Evolutionary conservation across 108 stramenopile species (phyloP), one percentile per base, ranked within the genome.

Genomic region (Cyclotella baltica): DNA sequence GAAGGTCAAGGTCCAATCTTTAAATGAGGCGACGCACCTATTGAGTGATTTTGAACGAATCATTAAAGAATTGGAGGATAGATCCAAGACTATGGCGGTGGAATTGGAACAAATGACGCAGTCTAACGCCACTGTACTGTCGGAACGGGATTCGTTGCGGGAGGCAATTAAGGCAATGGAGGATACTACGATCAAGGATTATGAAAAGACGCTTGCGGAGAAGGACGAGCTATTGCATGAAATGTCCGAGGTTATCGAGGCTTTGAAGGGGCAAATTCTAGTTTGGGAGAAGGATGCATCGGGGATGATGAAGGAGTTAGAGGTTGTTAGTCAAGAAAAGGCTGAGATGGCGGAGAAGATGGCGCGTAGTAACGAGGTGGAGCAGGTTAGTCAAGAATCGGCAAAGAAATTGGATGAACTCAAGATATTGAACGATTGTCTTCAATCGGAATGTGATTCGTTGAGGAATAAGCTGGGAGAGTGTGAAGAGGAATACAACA

Each of bases 401-500:
- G 30, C 59, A 30, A 30, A 61, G 20, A 3, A 75, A 43, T 50
- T 40, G 5, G 38, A 48, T 23, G 57, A 62, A 31, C 47, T 53
- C 29, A 31, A 20, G 23, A 48, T 15, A 13, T 47, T 47, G n/a
- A 48, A 72, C 40, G 31, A 61, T 36, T 53, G 58, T 18, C 59
- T 70, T 22, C 68, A 77, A 53, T 22, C 61, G 4, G 73, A 73
- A 52, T 35, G 48, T n/a, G 62, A 64, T 2, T 59, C 73, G 3
- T 52, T 73, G 33, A 73, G 58, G n/a, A 57, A 67, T 18, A 35
- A 69, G 38, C n/a, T 69, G 0, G 27, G 33, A 0, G 51, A 71
- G 30, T 35, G 16, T 22, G 55, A 76, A 72, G 61, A 67, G 11
- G 81, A 75, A 35, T 82, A 59, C 62, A 70, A 61, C 29, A 40